phyloP scores from a whole-genome alignment of 768 basidiomycete genomes.

The Piloderma croceum region DNA sequence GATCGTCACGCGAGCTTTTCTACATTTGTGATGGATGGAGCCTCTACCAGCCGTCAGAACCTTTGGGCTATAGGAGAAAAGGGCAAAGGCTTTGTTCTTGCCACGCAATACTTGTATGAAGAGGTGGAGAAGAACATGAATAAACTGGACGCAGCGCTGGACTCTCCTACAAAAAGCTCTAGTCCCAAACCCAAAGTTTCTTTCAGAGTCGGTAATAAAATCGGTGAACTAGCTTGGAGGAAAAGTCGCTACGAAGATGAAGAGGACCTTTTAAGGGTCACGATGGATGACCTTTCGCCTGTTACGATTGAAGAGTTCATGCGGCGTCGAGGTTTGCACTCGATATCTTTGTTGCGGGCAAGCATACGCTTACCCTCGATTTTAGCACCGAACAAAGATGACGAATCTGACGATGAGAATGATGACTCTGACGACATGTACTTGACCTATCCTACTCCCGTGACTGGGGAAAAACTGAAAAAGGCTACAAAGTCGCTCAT shows the following conservation, averaged over 20 bases:
- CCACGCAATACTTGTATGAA: conserved; percentile 12
- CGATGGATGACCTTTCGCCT: conserved; percentile 1
- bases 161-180: background rate
- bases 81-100: conserved; percentile 11
- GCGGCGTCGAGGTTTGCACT: background rate
- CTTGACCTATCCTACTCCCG: background rate
- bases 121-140: conserved; percentile 2
- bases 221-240: conserved; percentile 13
- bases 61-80: conserved; percentile 16
- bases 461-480: conserved; percentile 5
- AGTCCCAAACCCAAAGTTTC: conserved; percentile 4
- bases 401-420: too few species aligned
- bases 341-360: too few species aligned
- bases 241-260: conserved; percentile 2
- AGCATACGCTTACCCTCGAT: background rate
- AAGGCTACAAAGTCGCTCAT: conserved; percentile 11
- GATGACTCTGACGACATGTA: too few species aligned
- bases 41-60: conserved; percentile 13
- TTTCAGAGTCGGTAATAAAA: conserved; percentile 12
- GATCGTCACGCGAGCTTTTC: conserved; percentile 5
- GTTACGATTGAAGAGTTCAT: background rate
- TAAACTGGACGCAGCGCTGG: background rate
- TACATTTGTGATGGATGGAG: conserved; percentile 13
- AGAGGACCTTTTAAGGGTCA: conserved; percentile 1
- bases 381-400: background rate